Conservation (phyloP, 345 rosid species). For the Moricandia arvensis region DNA sequence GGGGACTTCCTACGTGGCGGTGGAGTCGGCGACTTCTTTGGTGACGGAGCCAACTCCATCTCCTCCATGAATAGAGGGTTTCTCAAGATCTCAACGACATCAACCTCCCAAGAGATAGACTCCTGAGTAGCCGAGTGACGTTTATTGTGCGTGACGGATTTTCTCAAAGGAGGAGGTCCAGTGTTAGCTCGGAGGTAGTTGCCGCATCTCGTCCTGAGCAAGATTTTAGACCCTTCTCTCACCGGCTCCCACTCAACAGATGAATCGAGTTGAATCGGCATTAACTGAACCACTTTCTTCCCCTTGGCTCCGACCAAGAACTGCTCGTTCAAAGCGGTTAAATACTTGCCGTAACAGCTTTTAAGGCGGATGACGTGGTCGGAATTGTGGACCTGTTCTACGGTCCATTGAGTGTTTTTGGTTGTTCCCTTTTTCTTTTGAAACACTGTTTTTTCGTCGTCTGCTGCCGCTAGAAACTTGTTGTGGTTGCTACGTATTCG, state of each 20-base stretch:
- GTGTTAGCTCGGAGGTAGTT: slow-evolving; percentile 68
- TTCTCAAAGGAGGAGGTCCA: slow-evolving; percentile 72
- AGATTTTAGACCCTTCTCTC: slow-evolving; percentile 48
- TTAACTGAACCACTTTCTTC: slow-evolving; percentile 60
- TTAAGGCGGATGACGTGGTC: slow-evolving; percentile 57
- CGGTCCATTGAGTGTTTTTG: slow-evolving; percentile 63
- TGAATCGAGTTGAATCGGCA: slow-evolving; percentile 49
- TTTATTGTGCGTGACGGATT: slow-evolving; percentile 70
- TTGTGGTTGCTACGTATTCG: slow-evolving; percentile 73
- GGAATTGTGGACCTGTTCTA: slow-evolving; percentile 55
- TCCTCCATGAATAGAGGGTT: slow-evolving; percentile 6
- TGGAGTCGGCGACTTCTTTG: not conserved
- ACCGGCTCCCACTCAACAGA: slow-evolving; percentile 78
- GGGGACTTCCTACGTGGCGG: slow-evolving; percentile 41
- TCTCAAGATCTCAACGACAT: slow-evolving; percentile 50
- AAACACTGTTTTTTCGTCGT: slow-evolving; percentile 62
- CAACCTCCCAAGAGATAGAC: slow-evolving; percentile 72
- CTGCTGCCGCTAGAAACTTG: slow-evolving; percentile 68
- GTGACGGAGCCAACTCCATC: not conserved
- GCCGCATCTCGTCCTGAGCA: slow-evolving; percentile 59
- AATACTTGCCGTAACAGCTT: slow-evolving; percentile 65
- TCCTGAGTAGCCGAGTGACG: slow-evolving; percentile 64
- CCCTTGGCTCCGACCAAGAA: slow-evolving; percentile 78
- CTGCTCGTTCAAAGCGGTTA: slow-evolving; percentile 76
- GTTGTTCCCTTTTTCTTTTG: slow-evolving; percentile 64